Evolutionary conservation across 805 yeast species (phyloP).

Genomic region (Myxozyma mucilagina): DNA sequence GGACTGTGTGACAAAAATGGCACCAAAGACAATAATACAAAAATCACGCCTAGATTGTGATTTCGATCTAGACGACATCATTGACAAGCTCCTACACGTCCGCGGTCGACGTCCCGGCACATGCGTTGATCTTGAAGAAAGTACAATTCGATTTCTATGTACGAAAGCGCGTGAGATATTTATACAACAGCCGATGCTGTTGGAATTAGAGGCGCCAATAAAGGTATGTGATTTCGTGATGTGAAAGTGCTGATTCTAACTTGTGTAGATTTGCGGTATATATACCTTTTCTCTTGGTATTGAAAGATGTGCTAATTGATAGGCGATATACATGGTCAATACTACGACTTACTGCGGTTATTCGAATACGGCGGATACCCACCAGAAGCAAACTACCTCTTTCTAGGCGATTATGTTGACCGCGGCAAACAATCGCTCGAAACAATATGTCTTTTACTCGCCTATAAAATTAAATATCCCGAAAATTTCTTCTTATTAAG

Average conservation of each 20-base stretch:
- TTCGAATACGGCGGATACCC: conserved; percentile 99
- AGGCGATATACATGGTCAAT: conserved; percentile 98
- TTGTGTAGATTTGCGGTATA: conserved; percentile 27
- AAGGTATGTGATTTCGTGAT: conserved; percentile 55
- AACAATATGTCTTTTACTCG: conserved; percentile 88
- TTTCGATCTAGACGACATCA: conserved; percentile 94
- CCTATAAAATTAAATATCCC: conserved; percentile 96
- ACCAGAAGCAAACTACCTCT: conserved; percentile 94
- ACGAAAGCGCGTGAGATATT: conserved; percentile 97
- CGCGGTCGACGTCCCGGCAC: conserved; percentile 98
- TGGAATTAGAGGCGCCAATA: conserved; percentile 96
- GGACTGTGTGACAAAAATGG: too few relatives aligned
- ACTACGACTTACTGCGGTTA: conserved; percentile 89
- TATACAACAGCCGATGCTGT: conserved; percentile 92
- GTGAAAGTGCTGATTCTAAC: too few relatives aligned
- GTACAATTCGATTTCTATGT: conserved; percentile 91
- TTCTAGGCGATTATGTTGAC: conserved; percentile 96
- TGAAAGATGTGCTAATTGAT: too few relatives aligned
- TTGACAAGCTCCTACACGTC: conserved; percentile 93
- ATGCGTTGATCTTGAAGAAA: conserved; percentile 89
- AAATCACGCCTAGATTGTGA: conserved; percentile 45
- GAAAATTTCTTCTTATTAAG: conserved; percentile 95
- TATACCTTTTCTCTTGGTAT: neutral
- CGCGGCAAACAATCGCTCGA: conserved; percentile 97
- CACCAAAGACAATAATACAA: neutral